Percentiles rank a stretch among this genome's conserved stretches.
These are phyloP conservation scores for Syzygium syzygioides DNA, from an alignment of 441 rosid genomes.

Conservation along the genomic window DNA sequence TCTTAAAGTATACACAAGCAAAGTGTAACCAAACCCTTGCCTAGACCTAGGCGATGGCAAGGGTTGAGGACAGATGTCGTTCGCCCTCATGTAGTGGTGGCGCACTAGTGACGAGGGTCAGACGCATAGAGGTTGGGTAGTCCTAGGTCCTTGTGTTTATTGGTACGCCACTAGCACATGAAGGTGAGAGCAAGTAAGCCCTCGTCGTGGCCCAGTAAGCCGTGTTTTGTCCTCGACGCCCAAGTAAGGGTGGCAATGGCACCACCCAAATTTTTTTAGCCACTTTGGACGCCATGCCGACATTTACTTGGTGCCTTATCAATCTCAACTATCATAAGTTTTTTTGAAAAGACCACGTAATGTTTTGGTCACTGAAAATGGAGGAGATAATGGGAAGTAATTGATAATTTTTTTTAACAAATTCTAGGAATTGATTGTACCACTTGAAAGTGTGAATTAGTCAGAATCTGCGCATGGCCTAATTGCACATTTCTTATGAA, in stretches of 20 bases:
- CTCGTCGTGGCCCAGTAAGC: accelerated
- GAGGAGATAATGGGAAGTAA: neutral
- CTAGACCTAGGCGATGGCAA: neutral
- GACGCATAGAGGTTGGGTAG: accelerated
- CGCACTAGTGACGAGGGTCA: neutral
- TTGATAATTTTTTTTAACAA: neutral
- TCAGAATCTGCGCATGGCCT: accelerated
- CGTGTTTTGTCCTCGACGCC: neutral
- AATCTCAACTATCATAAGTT: neutral
- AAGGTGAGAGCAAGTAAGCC: neutral
- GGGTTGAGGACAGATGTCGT: accelerated
- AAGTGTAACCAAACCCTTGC: neutral
- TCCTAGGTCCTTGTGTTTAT: neutral
- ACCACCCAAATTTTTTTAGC: neutral
- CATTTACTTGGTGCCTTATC: neutral
- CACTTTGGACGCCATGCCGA: neutral
- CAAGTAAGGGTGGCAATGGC: neutral
- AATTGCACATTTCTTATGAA: neutral
- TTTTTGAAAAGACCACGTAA: neutral
- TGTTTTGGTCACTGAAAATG: neutral
- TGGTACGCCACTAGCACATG: neutral
- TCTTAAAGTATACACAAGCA: neutral
- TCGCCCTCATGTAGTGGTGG: neutral
- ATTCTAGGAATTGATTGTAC: no score
- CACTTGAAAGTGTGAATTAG: neutral